Evolutionary conservation across 345 rosid genomes (phyloP).

Genomic region (Pseudoturritis turrita): DNA sequence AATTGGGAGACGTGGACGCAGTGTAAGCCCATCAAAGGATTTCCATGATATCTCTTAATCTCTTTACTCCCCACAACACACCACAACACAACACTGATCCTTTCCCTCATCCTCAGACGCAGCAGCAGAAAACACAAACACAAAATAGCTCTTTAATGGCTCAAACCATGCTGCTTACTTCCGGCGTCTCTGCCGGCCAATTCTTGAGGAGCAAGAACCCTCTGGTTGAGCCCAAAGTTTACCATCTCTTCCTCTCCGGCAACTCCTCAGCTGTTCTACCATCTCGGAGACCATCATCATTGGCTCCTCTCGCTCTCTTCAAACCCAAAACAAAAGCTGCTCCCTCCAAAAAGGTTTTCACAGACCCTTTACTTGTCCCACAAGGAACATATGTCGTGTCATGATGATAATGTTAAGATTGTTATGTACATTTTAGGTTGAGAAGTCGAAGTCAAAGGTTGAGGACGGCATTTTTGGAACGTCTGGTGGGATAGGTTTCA

Average conservation of each 20-base stretch:
- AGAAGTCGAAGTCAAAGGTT: constrained; percentile 43
- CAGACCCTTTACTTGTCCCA: background rate
- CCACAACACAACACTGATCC: constrained; percentile 33
- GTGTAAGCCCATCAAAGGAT: constrained; percentile 41
- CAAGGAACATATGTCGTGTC: background rate
- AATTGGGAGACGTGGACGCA: constrained; percentile 53
- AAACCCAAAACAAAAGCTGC: constrained; percentile 80
- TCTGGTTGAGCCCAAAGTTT: constrained; percentile 47
- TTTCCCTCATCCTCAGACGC: background rate
- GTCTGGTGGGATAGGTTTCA: constrained; percentile 95
- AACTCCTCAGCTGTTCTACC: constrained; percentile 18
- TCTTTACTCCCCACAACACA: constrained; percentile 16
- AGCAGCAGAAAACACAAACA: constrained; percentile 5
- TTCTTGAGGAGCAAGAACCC: constrained; percentile 45
- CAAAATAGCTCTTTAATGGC: constrained; percentile 44
- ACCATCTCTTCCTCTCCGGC: constrained; percentile 40
- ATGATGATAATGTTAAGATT: background rate
- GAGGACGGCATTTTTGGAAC: constrained; percentile 96
- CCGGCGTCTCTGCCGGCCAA: constrained; percentile 54
- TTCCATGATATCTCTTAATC: constrained; percentile 31
- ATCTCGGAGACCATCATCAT: constrained; percentile 32
- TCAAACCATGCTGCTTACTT: constrained; percentile 76
- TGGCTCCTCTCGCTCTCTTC: constrained; percentile 63
- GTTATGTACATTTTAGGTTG: constrained; percentile 30
- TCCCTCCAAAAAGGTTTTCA: constrained; percentile 55